Evolutionary conservation across 2,329 filamentous ascomycete genomes (phyloP).

Genomic region (Tolypocladium ovalisporum): DNA sequence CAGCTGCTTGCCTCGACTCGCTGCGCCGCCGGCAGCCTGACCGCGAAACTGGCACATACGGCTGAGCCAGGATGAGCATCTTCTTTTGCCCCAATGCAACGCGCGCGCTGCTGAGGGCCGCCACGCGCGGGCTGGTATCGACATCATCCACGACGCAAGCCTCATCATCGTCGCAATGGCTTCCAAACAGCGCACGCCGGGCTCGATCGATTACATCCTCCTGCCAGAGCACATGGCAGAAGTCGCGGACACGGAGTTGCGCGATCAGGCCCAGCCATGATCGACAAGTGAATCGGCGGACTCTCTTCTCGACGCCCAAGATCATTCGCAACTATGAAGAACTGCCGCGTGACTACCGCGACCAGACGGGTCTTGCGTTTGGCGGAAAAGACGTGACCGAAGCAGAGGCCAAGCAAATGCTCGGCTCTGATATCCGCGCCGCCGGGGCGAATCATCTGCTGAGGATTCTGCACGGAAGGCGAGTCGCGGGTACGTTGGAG

Average conservation of each 20-base stretch:
- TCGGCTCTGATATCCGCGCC: slow-evolving; percentile 35
- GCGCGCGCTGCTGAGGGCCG: slow-evolving; percentile 17
- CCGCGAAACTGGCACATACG: background rate
- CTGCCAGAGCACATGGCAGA: slow-evolving; percentile 1
- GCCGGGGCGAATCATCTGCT: slow-evolving; percentile 41
- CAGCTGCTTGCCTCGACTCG: background rate
- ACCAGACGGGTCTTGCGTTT: slow-evolving; percentile 44
- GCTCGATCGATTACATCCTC: background rate
- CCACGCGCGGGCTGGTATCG: slow-evolving; percentile 11
- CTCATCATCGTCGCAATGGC: slow-evolving; percentile 5
- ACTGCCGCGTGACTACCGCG: slow-evolving; percentile 45
- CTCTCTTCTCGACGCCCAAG: slow-evolving; percentile 21
- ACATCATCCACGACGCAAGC: background rate
- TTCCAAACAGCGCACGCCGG: slow-evolving; percentile 3
- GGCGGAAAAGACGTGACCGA: slow-evolving; percentile 35
- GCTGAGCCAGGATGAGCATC: slow-evolving; percentile 1
- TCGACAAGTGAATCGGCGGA: slow-evolving; percentile 14
- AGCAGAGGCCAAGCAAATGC: slow-evolving; percentile 35
- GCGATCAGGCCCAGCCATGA: background rate
- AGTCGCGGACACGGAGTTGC: background rate
- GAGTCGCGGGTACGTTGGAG: slow-evolving; percentile 52
- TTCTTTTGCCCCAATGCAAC: slow-evolving; percentile 12
- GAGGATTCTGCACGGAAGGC: slow-evolving; percentile 48
- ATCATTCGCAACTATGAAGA: slow-evolving; percentile 44
- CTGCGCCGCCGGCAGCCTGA: background rate